A percentile compares a stretch with the other conserved stretches of the same genome.
phyloP scores from a whole-genome alignment of 2,329 filamentous ascomycete genomes.

The Blastomyces gilchristii region DNA sequence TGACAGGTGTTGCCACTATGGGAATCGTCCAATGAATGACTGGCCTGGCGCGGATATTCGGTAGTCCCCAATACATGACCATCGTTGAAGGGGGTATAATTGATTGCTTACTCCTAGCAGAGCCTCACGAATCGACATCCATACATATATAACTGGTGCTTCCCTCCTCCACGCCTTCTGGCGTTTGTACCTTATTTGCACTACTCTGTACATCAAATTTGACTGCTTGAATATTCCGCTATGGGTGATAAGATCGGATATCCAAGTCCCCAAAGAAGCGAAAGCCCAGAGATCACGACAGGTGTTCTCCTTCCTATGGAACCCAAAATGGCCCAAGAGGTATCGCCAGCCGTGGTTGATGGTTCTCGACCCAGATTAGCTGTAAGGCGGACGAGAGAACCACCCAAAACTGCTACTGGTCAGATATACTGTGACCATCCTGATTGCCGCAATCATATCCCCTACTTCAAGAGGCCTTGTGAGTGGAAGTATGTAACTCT shows the following conservation, averaged over 20 bases:
- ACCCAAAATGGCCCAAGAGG: slow-evolving; percentile 19
- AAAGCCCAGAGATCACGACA: slow-evolving; percentile 29
- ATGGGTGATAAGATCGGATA: slow-evolving; percentile 36
- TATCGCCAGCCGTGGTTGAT: slow-evolving; percentile 25
- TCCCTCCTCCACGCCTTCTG: background rate
- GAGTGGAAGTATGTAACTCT: slow-evolving; percentile 76
- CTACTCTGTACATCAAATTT: background rate
- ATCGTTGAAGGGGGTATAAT: background rate
- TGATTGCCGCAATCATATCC: slow-evolving; percentile 56
- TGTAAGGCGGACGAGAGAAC: slow-evolving; percentile 39
- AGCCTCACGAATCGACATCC: background rate
- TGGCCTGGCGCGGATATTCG: too few relatives aligned
- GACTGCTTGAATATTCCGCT: slow-evolving; percentile 17
- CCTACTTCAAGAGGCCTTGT: slow-evolving; percentile 69
- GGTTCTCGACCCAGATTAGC: slow-evolving; percentile 33
- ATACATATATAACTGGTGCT: background rate
- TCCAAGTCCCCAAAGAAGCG: slow-evolving; percentile 37
- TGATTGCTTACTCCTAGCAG: background rate
- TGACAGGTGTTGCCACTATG: background rate
- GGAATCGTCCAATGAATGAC: background rate
- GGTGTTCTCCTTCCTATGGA: slow-evolving; percentile 29
- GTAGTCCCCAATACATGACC: background rate
- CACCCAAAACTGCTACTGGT: slow-evolving; percentile 56
- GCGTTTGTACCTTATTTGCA: background rate
- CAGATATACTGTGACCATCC: slow-evolving; percentile 64